These are phyloP conservation scores for Pulveroboletus sp. DNA, from an alignment of 768 basidiomycete species.

Conservation along the genomic window DNA sequence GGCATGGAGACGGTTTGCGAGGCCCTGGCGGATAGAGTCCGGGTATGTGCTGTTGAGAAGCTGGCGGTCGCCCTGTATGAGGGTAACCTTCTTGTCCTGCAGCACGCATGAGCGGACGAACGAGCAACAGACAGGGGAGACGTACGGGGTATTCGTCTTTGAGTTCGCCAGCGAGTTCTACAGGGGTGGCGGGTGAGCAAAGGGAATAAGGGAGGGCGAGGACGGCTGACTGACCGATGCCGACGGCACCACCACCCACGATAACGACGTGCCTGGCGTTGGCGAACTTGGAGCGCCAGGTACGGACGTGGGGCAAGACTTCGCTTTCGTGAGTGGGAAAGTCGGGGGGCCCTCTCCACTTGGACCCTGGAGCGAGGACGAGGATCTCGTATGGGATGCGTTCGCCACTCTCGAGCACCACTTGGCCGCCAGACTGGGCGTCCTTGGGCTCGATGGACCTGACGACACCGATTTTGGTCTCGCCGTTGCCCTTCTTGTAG, in stretches of 20 bases:
- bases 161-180: conserved; percentile 45
- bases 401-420: conserved; percentile 49
- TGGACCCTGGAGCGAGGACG: conserved; percentile 55
- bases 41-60: conserved; percentile 58
- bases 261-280: conserved; percentile 41
- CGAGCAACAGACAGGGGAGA: background rate
- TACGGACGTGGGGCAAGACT: conserved; percentile 26
- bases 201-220: background rate
- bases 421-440: conserved; percentile 37
- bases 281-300: conserved; percentile 32
- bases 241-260: conserved; percentile 55
- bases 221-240: conserved; percentile 35
- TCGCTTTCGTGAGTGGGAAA: conserved; percentile 37
- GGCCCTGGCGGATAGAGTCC: conserved; percentile 43
- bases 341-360: conserved; percentile 46
- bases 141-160: conserved; percentile 38
- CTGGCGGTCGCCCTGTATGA: conserved; percentile 52
- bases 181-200: background rate
- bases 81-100: conserved; percentile 45
- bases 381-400: conserved; percentile 49
- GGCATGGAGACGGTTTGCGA: conserved; percentile 37
- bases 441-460: conserved; percentile 36
- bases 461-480: conserved; percentile 32
- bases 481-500: conserved; percentile 44
- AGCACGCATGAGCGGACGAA: conserved; percentile 6